These are phyloP conservation scores for Fistulifera solaris DNA, from an alignment of 108 stramenopile species.

Conservation along the genomic window DNA sequence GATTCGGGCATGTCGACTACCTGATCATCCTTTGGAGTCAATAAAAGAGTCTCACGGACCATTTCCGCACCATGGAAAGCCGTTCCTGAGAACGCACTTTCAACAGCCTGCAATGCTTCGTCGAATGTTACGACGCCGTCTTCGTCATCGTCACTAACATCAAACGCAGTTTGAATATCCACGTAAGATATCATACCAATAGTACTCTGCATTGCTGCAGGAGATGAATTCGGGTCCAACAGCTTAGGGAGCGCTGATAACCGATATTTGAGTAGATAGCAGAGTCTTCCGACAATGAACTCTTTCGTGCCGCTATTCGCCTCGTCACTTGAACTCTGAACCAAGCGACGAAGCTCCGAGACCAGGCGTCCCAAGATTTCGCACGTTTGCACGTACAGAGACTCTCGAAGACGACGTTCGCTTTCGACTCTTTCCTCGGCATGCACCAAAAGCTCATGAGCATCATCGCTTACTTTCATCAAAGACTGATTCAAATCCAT, in stretches of 20 bases:
- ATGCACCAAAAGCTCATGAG: conserved; percentile 80
- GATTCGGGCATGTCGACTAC: conserved; percentile 10
- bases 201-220: conserved; percentile 42
- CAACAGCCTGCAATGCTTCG: conserved; percentile 85
- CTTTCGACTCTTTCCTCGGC: conserved; percentile 85
- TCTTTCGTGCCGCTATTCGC: conserved; percentile 47
- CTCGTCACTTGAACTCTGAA: neutral
- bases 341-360: conserved; percentile 74
- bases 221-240: conserved; percentile 68
- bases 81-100: conserved; percentile 82
- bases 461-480: conserved; percentile 74
- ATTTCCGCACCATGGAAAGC: conserved; percentile 82
- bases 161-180: conserved; percentile 76
- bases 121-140: conserved; percentile 80
- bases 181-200: conserved; percentile 72
- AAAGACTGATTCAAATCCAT: conserved; percentile 63
- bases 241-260: conserved; percentile 64
- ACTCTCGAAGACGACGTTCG: conserved; percentile 67
- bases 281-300: conserved; percentile 81
- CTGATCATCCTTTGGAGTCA: conserved; percentile 19
- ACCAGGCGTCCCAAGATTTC: conserved; percentile 84
- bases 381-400: conserved; percentile 84
- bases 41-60: conserved; percentile 72
- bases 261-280: conserved; percentile 76
- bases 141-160: conserved; percentile 80